Percentiles rank a stretch among this genome's conserved stretches.
These are phyloP conservation scores for Adansonia gregorii DNA, from an alignment of 441 rosid species.

Conservation along the genomic window DNA sequence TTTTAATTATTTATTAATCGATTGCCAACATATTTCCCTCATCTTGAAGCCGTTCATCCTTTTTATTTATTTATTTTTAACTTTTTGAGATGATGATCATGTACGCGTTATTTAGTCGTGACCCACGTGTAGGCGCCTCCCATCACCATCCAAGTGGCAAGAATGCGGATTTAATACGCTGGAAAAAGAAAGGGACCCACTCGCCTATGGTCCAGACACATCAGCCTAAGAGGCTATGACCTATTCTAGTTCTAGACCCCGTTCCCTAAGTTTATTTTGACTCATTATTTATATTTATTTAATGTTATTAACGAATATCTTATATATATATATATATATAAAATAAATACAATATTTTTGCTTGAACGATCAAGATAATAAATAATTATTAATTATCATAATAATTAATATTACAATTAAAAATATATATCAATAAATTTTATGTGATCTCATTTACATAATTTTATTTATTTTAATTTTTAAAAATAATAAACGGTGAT, in stretches of 20 bases:
- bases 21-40: neutral
- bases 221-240: slow-evolving; percentile 1
- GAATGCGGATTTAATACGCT: neutral
- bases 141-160: slow-evolving; percentile 39
- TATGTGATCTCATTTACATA: too few species aligned
- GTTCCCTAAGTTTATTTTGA: slow-evolving; percentile 12
- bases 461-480: too few species aligned
- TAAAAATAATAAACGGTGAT: neutral
- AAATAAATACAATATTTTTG: too few species aligned
- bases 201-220: slow-evolving; percentile 26
- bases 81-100: neutral
- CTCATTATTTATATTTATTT: neutral
- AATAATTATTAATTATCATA: too few species aligned
- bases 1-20: too few species aligned
- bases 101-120: slow-evolving; percentile 43
- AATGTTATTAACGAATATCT: neutral
- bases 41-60: neutral
- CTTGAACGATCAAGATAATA: too few species aligned
- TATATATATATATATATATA: too few species aligned
- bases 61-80: neutral
- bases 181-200: slow-evolving; percentile 2
- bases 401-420: too few species aligned
- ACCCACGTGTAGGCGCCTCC: slow-evolving; percentile 34
- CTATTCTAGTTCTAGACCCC: neutral
- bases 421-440: too few species aligned